Base-by-base conservation (phyloP, 2,329 filamentous ascomycete species). In the Fusarium buharicum region DNA sequence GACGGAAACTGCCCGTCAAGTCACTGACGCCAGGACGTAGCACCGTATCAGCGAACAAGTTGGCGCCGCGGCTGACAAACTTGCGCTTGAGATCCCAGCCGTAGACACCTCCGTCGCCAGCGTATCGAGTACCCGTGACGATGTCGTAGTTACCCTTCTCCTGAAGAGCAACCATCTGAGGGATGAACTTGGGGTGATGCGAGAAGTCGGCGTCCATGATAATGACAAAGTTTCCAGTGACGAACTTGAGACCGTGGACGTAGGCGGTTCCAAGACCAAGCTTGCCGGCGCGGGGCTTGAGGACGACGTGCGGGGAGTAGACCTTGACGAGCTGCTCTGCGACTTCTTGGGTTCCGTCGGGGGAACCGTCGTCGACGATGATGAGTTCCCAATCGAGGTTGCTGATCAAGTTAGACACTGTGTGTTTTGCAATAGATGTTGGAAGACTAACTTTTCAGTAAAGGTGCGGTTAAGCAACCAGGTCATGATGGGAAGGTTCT, bases 151-250 rank as follows among this genome's bases (percentile, higher is more conserved):
- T 87, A 66, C 82, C 89, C 59, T 76, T 77, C 76, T 87, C 85
- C 78, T 98, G 95, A 67, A 88, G 85, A 57, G 84, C 85, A 72
- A 99, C 92, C 92, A 99, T 98, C 74, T 89, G 84, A 50, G 93
- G 89, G 78, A 99, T 97, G 86, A 98, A 99, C 81, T 98, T 99
- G 74, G 95, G 95, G 83, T 99, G 95, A 82, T 99, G 95, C 70
- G 88, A 92, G 85, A 99, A 99, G 81, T 99, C 95, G 79, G 96
- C 95, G 82, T 99, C 95, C 95, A 99, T 99, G 85, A 99, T 99
- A 83, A 99, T 92, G 75, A 99, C 92, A 74, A 88, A 98, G 85
- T 96, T 97, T 72, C 95, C 95, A 18, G 88, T 93, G 20, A 85
- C 90, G 75, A 91, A 98, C 76, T 97, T 87, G 59, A 99, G 84